These are phyloP conservation scores for Candida sphagnicola DNA, from an alignment of 805 yeast genomes.

Conservation along the genomic window DNA sequence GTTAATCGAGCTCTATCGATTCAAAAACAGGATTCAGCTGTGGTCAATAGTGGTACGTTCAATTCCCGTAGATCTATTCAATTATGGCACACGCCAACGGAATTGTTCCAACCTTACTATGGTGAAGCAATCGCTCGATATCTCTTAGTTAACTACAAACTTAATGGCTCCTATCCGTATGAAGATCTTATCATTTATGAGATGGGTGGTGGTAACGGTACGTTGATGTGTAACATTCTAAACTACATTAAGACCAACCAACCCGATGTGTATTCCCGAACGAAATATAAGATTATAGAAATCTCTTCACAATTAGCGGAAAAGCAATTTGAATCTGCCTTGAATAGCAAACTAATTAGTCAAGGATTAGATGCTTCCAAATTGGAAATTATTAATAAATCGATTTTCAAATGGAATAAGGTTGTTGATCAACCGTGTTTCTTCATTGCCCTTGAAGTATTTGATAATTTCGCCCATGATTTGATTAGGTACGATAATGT, in stretches of 20 bases:
- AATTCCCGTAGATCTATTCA: constrained; percentile 46
- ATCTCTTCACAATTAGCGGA: constrained; percentile 60
- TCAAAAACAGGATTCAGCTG: constrained; percentile 20
- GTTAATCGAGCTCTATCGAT: constrained; percentile 24
- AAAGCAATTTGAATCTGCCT: constrained; percentile 45
- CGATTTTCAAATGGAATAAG: constrained; percentile 71
- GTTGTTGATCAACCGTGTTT: constrained; percentile 63
- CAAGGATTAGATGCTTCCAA: constrained; percentile 50
- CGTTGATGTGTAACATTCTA: constrained; percentile 71
- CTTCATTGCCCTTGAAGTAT: constrained; percentile 75
- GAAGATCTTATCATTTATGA: constrained; percentile 75
- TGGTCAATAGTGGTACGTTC: constrained; percentile 10
- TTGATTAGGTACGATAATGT: constrained; percentile 67
- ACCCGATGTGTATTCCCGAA: constrained; percentile 69
- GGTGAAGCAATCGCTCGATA: constrained; percentile 86
- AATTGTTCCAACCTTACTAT: constrained; percentile 76
- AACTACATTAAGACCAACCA: constrained; percentile 57
- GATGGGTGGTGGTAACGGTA: constrained; percentile 89
- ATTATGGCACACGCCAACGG: constrained; percentile 89
- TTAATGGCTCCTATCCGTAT: constrained; percentile 61
- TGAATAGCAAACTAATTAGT: constrained; percentile 25
- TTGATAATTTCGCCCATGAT: constrained; percentile 84
- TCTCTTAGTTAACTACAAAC: constrained; percentile 64
- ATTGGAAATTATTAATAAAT: constrained; percentile 65
- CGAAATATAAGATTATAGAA: constrained; percentile 70